phyloP scores from a whole-genome alignment of 768 basidiomycete genomes.

The Tulasnella sp. region DNA sequence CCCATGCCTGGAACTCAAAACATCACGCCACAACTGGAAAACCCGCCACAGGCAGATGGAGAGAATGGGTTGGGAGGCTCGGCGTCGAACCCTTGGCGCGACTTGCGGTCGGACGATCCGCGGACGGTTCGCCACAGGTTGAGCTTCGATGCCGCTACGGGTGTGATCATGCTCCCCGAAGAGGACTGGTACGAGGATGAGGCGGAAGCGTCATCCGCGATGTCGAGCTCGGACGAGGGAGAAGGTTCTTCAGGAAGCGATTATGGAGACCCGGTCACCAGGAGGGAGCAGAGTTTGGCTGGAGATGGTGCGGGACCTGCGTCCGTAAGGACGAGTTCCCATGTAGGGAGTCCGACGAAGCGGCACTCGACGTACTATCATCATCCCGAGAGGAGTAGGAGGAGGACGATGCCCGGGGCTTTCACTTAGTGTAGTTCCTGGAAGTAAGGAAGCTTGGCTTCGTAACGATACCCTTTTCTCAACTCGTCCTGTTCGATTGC shows the following conservation, averaged over 20 bases:
- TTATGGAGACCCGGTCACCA: neutral
- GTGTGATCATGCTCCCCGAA: slow-evolving; percentile 81
- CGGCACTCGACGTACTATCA: slow-evolving; percentile 75
- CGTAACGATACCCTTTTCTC: neutral
- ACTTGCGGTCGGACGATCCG: slow-evolving; percentile 28
- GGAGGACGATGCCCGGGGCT: slow-evolving; percentile 19
- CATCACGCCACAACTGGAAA: neutral
- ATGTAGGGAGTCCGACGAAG: slow-evolving; percentile 33
- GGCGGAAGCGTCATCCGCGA: slow-evolving; percentile 34
- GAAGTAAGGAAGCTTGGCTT: neutral
- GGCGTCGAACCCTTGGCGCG: slow-evolving; percentile 13
- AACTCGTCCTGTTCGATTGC: neutral
- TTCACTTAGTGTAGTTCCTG: neutral
- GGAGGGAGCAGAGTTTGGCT: neutral
- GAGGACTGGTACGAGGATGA: slow-evolving; percentile 45
- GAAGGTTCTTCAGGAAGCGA: slow-evolving; percentile 14
- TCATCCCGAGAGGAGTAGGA: slow-evolving; percentile 50
- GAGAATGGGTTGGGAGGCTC: neutral
- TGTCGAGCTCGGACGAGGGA: slow-evolving; percentile 19
- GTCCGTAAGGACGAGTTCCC: slow-evolving; percentile 20
- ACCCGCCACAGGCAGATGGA: neutral
- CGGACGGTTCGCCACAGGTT: slow-evolving; percentile 42
- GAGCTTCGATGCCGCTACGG: slow-evolving; percentile 77
- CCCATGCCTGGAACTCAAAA: neutral
- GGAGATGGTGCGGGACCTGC: slow-evolving; percentile 13